A percentile compares a stretch with the other conserved stretches of the same genome.
These are phyloP conservation scores for Oryza glumipatula DNA, from an alignment of 176 grass and related monocot genomes.

Conservation along the genomic window DNA sequence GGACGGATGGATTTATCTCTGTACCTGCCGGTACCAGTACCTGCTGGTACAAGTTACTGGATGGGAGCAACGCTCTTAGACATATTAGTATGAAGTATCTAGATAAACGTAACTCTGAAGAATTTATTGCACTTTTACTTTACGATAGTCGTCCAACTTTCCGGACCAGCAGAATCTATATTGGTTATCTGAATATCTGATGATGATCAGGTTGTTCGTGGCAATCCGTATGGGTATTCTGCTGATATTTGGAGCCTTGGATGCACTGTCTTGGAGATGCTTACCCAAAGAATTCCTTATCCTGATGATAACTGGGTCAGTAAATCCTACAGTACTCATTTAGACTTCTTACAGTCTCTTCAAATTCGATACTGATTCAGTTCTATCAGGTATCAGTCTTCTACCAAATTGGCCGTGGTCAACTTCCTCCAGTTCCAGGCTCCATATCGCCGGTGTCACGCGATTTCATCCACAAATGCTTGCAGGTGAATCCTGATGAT, in stretches of 20 bases:
- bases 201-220: slow-evolving; percentile 35
- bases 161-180: background rate
- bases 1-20: too few relatives aligned
- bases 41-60: too few relatives aligned
- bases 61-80: too few relatives aligned
- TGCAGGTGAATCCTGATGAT: slow-evolving; percentile 45
- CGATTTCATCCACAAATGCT: slow-evolving; percentile 44
- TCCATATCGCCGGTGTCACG: slow-evolving; percentile 37
- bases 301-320: slow-evolving; percentile 35
- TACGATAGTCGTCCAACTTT: background rate
- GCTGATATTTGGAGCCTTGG: slow-evolving; percentile 52
- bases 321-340: background rate
- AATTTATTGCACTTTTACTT: too few relatives aligned
- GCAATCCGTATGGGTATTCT: slow-evolving; percentile 39
- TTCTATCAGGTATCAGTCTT: slow-evolving; percentile 38
- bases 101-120: background rate
- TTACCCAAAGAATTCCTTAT: slow-evolving; percentile 31
- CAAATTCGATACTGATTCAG: background rate
- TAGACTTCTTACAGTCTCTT: background rate
- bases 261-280: slow-evolving; percentile 47
- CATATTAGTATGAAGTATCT: background rate
- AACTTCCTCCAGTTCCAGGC: slow-evolving; percentile 44
- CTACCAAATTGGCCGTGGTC: slow-evolving; percentile 50
- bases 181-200: background rate
- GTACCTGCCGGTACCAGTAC: too few relatives aligned